phyloP scores from a whole-genome alignment of 164 flowering plant species.

The Dillenia suffruticosa region DNA sequence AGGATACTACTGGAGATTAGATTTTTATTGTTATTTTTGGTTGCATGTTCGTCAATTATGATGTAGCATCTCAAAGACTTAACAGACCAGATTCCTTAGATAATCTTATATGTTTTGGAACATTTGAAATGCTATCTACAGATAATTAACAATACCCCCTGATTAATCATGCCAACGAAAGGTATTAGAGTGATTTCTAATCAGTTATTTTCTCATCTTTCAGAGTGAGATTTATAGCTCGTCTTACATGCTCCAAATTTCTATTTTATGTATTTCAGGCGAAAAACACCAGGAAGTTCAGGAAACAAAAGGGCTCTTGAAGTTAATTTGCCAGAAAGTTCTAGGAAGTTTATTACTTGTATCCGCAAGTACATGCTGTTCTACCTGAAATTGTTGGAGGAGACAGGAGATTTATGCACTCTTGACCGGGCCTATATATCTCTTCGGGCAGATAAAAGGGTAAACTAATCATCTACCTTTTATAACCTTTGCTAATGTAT shows the following conservation, averaged over 20 bases:
- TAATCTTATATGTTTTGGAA: too few relatives aligned
- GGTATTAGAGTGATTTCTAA: too few relatives aligned
- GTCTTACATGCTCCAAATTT: not conserved
- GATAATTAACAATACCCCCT: too few relatives aligned
- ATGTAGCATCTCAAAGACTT: too few relatives aligned
- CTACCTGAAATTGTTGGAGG: conserved; percentile 80
- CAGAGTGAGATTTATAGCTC: too few relatives aligned
- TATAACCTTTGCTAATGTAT: not conserved
- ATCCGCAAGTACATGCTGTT: conserved; percentile 79
- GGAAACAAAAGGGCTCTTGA: conserved; percentile 76
- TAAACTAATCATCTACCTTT: conserved; percentile 22
- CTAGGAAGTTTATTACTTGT: conserved; percentile 94
- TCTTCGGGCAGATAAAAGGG: conserved; percentile 91
- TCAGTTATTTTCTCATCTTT: too few relatives aligned
- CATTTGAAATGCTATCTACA: too few relatives aligned
- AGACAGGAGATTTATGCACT: conserved; percentile 66
- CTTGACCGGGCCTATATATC: conserved; percentile 88
- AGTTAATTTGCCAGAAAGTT: conserved; percentile 88
- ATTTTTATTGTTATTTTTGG: too few relatives aligned
- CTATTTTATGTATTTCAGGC: conserved; percentile 41
- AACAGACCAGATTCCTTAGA: too few relatives aligned
- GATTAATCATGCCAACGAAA: too few relatives aligned
- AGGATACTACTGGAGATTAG: too few relatives aligned
- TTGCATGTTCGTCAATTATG: too few relatives aligned
- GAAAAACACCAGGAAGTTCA: conserved; percentile 65